Evolutionary conservation across 2,329 filamentous ascomycete species (phyloP), one percentile per base, ranked within the genome.

Genomic region (Chaetomium sp.): DNA sequence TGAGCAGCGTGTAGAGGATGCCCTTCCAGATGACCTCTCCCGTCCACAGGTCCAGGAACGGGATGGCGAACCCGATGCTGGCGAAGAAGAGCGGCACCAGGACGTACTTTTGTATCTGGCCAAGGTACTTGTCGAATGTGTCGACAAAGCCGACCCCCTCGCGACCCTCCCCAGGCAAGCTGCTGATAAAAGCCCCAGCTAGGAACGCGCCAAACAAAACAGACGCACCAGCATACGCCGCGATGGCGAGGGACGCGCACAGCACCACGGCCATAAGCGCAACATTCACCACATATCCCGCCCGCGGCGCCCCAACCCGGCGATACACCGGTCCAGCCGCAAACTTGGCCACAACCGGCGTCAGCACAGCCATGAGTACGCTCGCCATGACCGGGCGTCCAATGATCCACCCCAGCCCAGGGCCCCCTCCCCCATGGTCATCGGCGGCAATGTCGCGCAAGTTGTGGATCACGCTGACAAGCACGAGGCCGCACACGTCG

Each of bases 1-100:
- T 94, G 3, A 94, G 70, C 0, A 85, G 60, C 0, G 85, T 76
- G 63, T 91, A 94, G 0, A 91, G 76, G 0, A 91, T 59, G 0
- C 88, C 88, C 9, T 82, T 80, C 88, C 87, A 94, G 1, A 91
- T 70, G 0, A 88, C 76, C 0, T 71, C 64, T 0, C 80, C 80
- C 0, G 68, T 67, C 62, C 91, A 92, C 76, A 94, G 83, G 5
- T 80, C 71, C 0, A 79, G 81, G 35, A 92, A 85, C 0, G 88
- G 88, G 1, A 94, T 87, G 0, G 88, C 85, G 66, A 92, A 91
- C 0, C 88, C 88, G 38, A 92, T 86, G 0, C 79, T 82, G 0
- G 79, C 87, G 64, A 91, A 91, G 70, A 91, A 91, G 55, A 89
- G 78, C 0, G 88, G 87, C 49, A 82, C 82, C 0, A 91, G 67